Conservation (phyloP, 768 basidiomycete species). For the Auricularia sp. region DNA sequence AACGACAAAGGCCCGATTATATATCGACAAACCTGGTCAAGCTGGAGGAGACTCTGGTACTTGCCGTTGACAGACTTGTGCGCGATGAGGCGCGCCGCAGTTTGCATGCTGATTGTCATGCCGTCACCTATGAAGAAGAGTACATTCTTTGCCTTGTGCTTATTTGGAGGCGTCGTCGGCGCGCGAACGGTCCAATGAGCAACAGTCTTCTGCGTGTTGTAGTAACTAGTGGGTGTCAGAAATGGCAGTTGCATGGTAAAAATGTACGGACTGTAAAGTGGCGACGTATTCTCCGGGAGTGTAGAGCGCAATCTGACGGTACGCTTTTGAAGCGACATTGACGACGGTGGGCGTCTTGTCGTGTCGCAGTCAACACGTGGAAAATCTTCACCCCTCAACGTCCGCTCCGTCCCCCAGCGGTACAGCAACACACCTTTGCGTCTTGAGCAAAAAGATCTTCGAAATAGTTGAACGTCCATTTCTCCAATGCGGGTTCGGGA, state of each 20-base stretch:
- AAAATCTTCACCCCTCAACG: too few relatives aligned
- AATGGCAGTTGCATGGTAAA: too few relatives aligned
- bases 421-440: conserved; percentile 3
- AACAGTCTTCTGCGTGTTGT: conserved; percentile 18
- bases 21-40: conserved; percentile 13
- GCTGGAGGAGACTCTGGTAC: conserved; percentile 18
- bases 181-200: conserved; percentile 22
- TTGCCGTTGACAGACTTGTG: conserved; percentile 30
- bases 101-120: conserved; percentile 17
- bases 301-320: conserved; percentile 21
- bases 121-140: conserved; percentile 26
- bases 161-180: conserved; percentile 11
- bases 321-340: conserved; percentile 25
- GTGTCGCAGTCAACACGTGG: not conserved
- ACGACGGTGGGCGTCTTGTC: conserved; percentile 18
- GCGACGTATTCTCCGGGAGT: conserved; percentile 19
- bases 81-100: conserved; percentile 26
- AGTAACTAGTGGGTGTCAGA: conserved; percentile 20
- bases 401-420: too few relatives aligned
- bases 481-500: conserved; percentile 15
- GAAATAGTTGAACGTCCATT: conserved; percentile 21
- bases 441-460: conserved; percentile 24
- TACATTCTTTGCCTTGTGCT: conserved; percentile 24
- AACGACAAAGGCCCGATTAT: not conserved
- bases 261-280: not conserved